Evolutionary conservation across 2,329 filamentous ascomycete genomes (phyloP).

Genomic region (Trichoderma hamatum): DNA sequence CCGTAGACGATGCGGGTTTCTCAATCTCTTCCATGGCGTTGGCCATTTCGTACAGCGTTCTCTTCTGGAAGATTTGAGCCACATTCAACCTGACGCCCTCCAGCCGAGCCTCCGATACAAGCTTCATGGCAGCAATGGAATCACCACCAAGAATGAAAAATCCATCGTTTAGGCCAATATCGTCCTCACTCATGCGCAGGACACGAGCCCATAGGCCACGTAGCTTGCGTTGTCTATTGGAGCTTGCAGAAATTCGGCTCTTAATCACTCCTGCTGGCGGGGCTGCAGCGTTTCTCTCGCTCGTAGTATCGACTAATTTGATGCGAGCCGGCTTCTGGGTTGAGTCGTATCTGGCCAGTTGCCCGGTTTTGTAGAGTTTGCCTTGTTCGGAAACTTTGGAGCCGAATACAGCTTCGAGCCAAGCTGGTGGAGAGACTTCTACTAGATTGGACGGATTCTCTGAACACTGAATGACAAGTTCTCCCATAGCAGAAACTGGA

Average conservation of each 20-base stretch:
- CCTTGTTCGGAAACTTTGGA: slow-evolving; percentile 32
- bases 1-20: not conserved
- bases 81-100: slow-evolving; percentile 55
- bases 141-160: slow-evolving; percentile 65
- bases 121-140: slow-evolving; percentile 63
- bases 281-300: slow-evolving; percentile 25
- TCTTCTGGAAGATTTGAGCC: slow-evolving; percentile 57
- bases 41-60: slow-evolving; percentile 56
- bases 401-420: slow-evolving; percentile 26
- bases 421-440: not conserved
- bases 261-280: not conserved
- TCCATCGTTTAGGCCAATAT: slow-evolving; percentile 58
- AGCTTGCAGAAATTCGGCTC: slow-evolving; percentile 44
- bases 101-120: slow-evolving; percentile 57
- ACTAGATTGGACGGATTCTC: not conserved
- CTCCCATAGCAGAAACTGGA: slow-evolving; percentile 48
- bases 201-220: slow-evolving; percentile 53
- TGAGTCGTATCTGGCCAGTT: slow-evolving; percentile 43
- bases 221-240: slow-evolving; percentile 49
- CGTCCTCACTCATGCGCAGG: slow-evolving; percentile 47
- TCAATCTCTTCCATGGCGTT: slow-evolving; percentile 41
- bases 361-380: slow-evolving; percentile 46
- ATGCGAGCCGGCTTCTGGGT: slow-evolving; percentile 37
- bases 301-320: slow-evolving; percentile 34
- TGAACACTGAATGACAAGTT: slow-evolving; percentile 46